These are phyloP conservation scores for Cyberlindnera mississippiensis DNA, from an alignment of 805 yeast species.

Conservation along the genomic window DNA sequence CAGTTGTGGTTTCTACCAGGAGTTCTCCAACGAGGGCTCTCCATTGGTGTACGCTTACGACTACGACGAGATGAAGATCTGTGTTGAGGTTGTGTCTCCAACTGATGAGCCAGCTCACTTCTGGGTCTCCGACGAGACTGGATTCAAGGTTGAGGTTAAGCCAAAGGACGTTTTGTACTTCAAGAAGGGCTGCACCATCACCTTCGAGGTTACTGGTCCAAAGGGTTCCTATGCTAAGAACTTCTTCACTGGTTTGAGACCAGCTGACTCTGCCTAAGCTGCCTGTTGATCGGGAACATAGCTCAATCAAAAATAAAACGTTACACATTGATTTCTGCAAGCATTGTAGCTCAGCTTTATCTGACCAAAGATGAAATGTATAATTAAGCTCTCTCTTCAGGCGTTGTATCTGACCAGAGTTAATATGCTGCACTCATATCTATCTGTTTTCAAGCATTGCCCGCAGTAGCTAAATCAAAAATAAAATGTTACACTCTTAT, in stretches of 20 bases:
- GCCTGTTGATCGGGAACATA: conserved; percentile 8
- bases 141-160: conserved; percentile 48
- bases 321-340: neutral
- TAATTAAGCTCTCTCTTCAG: too few species aligned
- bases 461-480: too few species aligned
- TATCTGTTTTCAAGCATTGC: too few species aligned
- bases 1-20: conserved; percentile 65
- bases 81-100: conserved; percentile 40
- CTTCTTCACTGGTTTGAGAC: conserved; percentile 60
- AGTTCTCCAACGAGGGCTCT: conserved; percentile 52
- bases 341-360: too few species aligned
- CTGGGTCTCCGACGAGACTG: conserved; percentile 61
- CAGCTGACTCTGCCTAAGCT: conserved; percentile 33
- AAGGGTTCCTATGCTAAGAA: conserved; percentile 50
- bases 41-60: conserved; percentile 62
- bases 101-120: conserved; percentile 56
- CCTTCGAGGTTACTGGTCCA: conserved; percentile 54
- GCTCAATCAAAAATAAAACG: neutral
- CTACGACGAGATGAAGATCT: conserved; percentile 69
- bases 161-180: conserved; percentile 71
- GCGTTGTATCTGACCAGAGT: too few species aligned
- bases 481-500: too few species aligned
- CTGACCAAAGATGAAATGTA: too few species aligned
- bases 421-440: too few species aligned
- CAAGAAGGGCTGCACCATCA: conserved; percentile 63